Evolutionary conservation across 2,329 filamentous ascomycete genomes (phyloP).

Genomic region (Aspergillus pseudotamarii): DNA sequence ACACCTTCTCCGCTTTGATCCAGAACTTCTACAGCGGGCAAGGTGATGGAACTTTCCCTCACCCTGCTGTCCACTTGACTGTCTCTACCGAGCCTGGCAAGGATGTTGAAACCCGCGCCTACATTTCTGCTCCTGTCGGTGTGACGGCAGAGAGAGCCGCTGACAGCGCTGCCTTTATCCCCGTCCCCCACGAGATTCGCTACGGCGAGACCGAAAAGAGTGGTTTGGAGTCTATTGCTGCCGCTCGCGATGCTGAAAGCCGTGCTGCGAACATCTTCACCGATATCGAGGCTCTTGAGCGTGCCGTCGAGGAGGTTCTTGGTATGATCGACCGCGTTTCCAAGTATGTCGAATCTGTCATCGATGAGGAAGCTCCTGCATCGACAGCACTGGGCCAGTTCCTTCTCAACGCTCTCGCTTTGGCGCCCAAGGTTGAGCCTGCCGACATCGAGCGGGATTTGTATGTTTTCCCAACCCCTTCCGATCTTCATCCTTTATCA

Average conservation of each 20-base stretch:
- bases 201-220: conserved; percentile 80
- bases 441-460: conserved; percentile 94
- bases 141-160: conserved; percentile 92
- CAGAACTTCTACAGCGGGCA: conserved; percentile 99
- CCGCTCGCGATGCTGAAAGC: conserved; percentile 77
- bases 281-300: conserved; percentile 87
- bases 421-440: conserved; percentile 92
- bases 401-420: conserved; percentile 86
- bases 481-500: conserved; percentile 14
- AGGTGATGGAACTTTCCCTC: conserved; percentile 94
- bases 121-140: conserved; percentile 93
- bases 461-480: conserved; percentile 47
- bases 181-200: conserved; percentile 91
- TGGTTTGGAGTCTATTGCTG: conserved; percentile 79
- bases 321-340: conserved; percentile 88
- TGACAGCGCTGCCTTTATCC: conserved; percentile 96
- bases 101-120: conserved; percentile 87
- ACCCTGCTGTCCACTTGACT: conserved; percentile 96
- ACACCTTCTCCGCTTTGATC: conserved; percentile 97
- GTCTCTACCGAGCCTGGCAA: conserved; percentile 86
- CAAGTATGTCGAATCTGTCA: conserved; percentile 87
- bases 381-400: conserved; percentile 93
- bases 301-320: conserved; percentile 82
- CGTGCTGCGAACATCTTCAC: conserved; percentile 74
- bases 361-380: conserved; percentile 84